Base-by-base conservation (phyloP, 176 grass and related monocot species). In the Carex cristatella region DNA sequence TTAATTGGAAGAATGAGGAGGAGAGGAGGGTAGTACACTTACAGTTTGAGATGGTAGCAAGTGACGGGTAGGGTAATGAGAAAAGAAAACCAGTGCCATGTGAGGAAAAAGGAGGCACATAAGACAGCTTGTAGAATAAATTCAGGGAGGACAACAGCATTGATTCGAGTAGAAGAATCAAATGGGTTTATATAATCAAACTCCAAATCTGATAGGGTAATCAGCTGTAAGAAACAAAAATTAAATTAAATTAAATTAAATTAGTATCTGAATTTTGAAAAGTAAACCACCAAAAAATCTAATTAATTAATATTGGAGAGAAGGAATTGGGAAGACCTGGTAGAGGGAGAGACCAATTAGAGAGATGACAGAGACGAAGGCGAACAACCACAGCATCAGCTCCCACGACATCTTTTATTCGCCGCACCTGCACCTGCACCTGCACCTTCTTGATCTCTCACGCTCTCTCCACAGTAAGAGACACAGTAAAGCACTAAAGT, bases 101-200 rank as follows among this genome's bases (percentile, higher is more conserved):
- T 92, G 67, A 98, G 82, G 65, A 98, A 86, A 73, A 92, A 95
- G 76, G 88, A 88, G 89, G 87, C 75, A 9, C 91, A 95, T 16
- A 98, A 46, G 28, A 87, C 73, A 40, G 61, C 95, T 89, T 98
- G 95, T 16, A 95, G 86, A 32, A 48, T 1, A 55, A 90, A 98
- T 83, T 98, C 93, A 67, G 92, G 89, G 66, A 93, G 49, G 7
- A 95, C 85, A 48, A 98, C 91, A 5, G 91, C 86, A 28, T 98
- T 98, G 88, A 98, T 93, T 46, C 91, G 93, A 75, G 75, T 89
- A 31, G 96, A 95, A 8, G 88, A 95, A 90, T 98, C 96, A 81
- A 89, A 98, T 10, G 93, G 96, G 87, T 98, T 98, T 84, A 98
- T 94, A 69, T 95, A 98, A 82, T 98, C 93, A 85, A 58, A 98